These are phyloP conservation scores for Umbelopsis sp. DNA, from an alignment of 192 early-diverging fungal species.

Conservation along the genomic window DNA sequence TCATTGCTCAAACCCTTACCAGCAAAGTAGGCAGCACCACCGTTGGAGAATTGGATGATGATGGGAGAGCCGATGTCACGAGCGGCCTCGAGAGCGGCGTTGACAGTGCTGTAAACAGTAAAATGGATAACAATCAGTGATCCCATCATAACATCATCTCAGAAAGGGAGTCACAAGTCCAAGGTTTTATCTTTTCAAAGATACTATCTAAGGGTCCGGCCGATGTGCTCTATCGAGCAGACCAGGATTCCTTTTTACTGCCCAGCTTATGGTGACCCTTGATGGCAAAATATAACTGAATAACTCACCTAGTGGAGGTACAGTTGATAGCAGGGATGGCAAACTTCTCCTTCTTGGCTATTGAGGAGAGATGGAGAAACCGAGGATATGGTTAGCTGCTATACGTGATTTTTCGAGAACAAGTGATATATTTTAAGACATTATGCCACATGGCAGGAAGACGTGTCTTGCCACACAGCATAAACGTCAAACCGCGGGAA, in stretches of 20 bases:
- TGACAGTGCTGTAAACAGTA: constrained; percentile 63
- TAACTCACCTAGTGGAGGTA: constrained; percentile 71
- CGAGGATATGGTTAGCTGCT: background rate
- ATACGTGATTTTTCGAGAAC: too few relatives aligned
- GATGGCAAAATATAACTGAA: background rate
- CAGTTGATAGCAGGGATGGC: constrained; percentile 98
- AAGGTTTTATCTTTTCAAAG: background rate
- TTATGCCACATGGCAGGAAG: too few relatives aligned
- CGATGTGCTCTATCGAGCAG: too few relatives aligned
- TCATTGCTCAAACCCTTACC: constrained; percentile 92
- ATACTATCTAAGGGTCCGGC: background rate
- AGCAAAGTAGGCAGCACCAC: constrained; percentile 89
- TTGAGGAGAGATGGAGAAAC: background rate
- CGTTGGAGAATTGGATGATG: constrained; percentile 95
- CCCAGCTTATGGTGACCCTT: background rate
- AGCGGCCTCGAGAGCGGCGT: constrained; percentile 90
- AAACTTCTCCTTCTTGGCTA: constrained; percentile 73
- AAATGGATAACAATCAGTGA: constrained; percentile 5
- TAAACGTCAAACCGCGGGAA: background rate
- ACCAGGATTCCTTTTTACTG: background rate
- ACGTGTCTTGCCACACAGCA: too few relatives aligned
- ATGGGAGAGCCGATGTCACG: constrained; percentile 90
- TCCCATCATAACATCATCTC: background rate
- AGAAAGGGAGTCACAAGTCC: background rate
- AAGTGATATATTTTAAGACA: too few relatives aligned